Evolutionary conservation across 805 yeast species (phyloP).

Genomic region (Starmerella powellii): DNA sequence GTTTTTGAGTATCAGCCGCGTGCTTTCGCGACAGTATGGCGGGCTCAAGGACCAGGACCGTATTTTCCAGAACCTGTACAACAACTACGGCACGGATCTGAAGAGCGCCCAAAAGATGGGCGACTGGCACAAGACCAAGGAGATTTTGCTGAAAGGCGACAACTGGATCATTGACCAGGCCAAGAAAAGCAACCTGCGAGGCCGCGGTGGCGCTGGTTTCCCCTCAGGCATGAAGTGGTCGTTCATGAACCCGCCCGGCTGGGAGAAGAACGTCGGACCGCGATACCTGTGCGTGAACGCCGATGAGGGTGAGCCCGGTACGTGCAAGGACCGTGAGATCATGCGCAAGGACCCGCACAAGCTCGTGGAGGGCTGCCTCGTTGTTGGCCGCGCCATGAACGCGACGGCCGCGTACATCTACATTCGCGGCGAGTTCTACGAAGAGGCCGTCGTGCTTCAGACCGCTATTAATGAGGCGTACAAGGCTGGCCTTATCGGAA

Average conservation of each 20-base stretch:
- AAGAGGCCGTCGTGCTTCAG: constrained; percentile 64
- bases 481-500: constrained; percentile 66
- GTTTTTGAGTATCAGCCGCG: constrained; percentile 18
- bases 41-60: constrained; percentile 74
- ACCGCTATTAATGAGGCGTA: constrained; percentile 80
- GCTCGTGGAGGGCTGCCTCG: constrained; percentile 79
- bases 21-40: constrained; percentile 40
- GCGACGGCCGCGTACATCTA: constrained; percentile 87
- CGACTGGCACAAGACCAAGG: constrained; percentile 88
- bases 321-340: constrained; percentile 86
- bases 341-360: constrained; percentile 86
- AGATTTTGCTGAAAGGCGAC: constrained; percentile 69
- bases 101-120: constrained; percentile 69
- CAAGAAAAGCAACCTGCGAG: constrained; percentile 74
- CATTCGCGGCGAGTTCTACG: constrained; percentile 82
- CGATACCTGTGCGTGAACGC: constrained; percentile 82
- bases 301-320: constrained; percentile 92
- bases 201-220: constrained; percentile 91
- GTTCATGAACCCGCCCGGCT: constrained; percentile 89
- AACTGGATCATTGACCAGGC: constrained; percentile 82
- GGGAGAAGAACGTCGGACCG: constrained; percentile 87
- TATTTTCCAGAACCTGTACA: constrained; percentile 74
- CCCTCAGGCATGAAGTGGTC: constrained; percentile 89
- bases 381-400: constrained; percentile 86
- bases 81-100: constrained; percentile 61